Percentiles rank a stretch among this genome's conserved stretches.
Conservation (phyloP, 1,284 basidiomycete genomes). For the Rhodotorula sp. region DNA sequence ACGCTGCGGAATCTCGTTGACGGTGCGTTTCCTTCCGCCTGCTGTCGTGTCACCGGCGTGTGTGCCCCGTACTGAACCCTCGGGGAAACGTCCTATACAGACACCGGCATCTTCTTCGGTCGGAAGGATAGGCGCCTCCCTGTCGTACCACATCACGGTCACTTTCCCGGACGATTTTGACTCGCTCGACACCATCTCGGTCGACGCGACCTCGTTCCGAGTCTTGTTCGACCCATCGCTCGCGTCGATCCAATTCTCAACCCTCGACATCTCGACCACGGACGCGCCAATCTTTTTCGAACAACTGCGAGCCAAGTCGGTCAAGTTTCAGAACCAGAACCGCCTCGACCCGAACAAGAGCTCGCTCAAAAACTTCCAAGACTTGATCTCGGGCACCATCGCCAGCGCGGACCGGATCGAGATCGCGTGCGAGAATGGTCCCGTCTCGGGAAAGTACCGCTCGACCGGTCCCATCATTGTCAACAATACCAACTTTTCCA, state of each 20-base stretch:
- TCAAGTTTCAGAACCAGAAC: constrained; percentile 13
- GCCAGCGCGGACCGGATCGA: neutral
- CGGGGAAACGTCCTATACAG: too few relatives aligned
- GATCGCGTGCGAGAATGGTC: constrained; percentile 15
- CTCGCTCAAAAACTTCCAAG: constrained; percentile 12
- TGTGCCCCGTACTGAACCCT: too few relatives aligned
- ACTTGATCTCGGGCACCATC: constrained; percentile 19
- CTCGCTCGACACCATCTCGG: constrained; percentile 8
- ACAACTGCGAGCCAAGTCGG: neutral
- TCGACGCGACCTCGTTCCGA: constrained; percentile 14
- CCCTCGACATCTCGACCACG: constrained; percentile 7
- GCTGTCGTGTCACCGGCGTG: too few relatives aligned
- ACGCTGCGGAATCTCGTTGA: constrained; percentile 7
- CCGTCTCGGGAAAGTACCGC: neutral
- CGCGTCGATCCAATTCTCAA: neutral
- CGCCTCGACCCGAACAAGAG: constrained; percentile 13
- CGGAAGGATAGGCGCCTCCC: constrained; percentile 5
- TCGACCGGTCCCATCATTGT: neutral
- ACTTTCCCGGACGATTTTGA: constrained; percentile 4
- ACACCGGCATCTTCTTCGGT: constrained; percentile 7
- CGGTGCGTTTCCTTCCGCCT: neutral
- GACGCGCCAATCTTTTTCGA: constrained; percentile 17
- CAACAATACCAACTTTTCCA: neutral
- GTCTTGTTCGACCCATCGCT: constrained; percentile 9
- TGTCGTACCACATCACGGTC: constrained; percentile 23